Base-by-base conservation (phyloP, 2,329 filamentous ascomycete species). In the Helotiales sp. region DNA sequence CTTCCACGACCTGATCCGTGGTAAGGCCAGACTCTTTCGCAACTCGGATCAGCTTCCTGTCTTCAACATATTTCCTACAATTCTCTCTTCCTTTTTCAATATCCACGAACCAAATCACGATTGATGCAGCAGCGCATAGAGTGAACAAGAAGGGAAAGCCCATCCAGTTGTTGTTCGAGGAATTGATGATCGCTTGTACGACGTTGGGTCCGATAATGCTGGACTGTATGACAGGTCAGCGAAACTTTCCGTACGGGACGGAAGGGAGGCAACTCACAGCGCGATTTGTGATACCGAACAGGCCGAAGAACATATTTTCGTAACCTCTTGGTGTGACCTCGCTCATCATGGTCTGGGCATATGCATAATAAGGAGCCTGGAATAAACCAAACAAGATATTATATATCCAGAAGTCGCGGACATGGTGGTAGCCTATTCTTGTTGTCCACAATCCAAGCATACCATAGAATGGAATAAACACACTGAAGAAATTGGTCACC, bases 341-440 rank as follows among this genome's bases (percentile, higher is more conserved):
- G 46, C 73, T 75, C 56, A 77, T 75, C 74, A 77, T 76, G 1
- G 74, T 76, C 68, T 76, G 74, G 12, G 74, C 68, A 57, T 76
- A 76, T 64, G 73, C 73, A 48, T 75, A 76, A 53, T 76, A 75
- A 5, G 74, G 73, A 1, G 74, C 74, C 56, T 76, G 74, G 29
- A 76, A 76, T 8, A 76, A 61, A 0, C 74, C 74, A 44, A 76
- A 76, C 1, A 76, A 57, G 30, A 75, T 66, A 47, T 76, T 76
- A 54, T 76, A 77, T 52, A 76, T 72, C 62, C 74, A 76, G 55
- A 77, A 76, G 24, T 76, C 75, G 6, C 57, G 54, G 7, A 66
- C 59, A 60, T 75, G 65, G 38, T 76, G 75, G 59, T 76, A 77
- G 3, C 75, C 75, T 46, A 76, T 68, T 17, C 59, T 67, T 1